These are phyloP conservation scores for Psilocybe tampanensis DNA, from an alignment of 768 basidiomycete genomes.

Conservation along the genomic window DNA sequence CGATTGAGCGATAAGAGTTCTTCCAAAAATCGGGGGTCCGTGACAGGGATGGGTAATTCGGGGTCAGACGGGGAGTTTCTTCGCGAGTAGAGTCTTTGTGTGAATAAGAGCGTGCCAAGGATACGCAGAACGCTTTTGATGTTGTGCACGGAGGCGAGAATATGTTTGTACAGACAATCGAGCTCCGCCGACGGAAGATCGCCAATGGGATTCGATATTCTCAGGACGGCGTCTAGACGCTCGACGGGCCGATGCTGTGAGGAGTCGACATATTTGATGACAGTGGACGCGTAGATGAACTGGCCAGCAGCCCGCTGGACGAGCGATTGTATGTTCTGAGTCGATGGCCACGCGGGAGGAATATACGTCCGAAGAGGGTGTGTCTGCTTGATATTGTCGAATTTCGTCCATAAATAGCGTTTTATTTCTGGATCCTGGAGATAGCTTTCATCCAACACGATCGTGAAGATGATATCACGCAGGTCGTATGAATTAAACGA, in stretches of 20 bases:
- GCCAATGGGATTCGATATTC: conserved; percentile 18
- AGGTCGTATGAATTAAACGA: conserved; percentile 31
- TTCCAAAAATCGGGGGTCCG: conserved; percentile 28
- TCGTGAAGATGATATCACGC: conserved; percentile 25
- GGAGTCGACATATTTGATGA: conserved; percentile 29
- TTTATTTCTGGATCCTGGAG: conserved; percentile 26
- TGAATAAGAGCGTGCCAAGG: conserved; percentile 25
- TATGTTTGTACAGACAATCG: conserved; percentile 26
- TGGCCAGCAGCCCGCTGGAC: conserved; percentile 27
- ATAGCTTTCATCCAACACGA: conserved; percentile 26
- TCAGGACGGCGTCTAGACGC: conserved; percentile 23
- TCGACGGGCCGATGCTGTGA: conserved; percentile 27
- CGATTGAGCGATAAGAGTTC: conserved; percentile 27
- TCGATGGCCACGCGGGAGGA: conserved; percentile 23
- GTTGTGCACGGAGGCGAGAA: conserved; percentile 24
- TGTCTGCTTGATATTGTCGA: conserved; percentile 24
- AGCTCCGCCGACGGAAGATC: conserved; percentile 28
- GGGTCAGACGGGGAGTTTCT: conserved; percentile 12
- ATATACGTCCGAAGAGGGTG: conserved; percentile 27
- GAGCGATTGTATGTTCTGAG: conserved; percentile 17
- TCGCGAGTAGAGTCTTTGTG: conserved; percentile 20
- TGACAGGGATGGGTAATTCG: conserved; percentile 24
- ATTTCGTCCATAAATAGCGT: conserved; percentile 24
- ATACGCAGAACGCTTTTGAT: conserved; percentile 26
- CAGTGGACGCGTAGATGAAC: conserved; percentile 30